These are phyloP conservation scores for Rhodotorula sphaerocarpa DNA, from an alignment of 768 basidiomycete genomes.

Conservation along the genomic window DNA sequence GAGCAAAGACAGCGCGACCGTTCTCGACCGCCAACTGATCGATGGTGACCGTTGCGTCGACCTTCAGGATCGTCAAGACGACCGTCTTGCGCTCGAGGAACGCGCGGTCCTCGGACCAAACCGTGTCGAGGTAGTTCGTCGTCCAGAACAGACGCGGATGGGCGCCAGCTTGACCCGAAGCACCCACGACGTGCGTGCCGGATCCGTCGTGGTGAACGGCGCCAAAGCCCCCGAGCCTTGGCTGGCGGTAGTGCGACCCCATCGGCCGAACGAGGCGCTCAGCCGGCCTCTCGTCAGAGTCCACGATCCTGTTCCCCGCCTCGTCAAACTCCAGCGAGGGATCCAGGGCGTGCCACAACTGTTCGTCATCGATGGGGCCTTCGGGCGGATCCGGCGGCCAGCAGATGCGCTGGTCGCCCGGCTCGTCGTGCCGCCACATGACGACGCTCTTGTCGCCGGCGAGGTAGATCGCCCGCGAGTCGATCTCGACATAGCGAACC, in stretches of 20 bases:
- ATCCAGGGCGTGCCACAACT: neutral
- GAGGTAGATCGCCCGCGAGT: neutral
- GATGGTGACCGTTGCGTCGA: neutral
- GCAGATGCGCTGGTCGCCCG: neutral
- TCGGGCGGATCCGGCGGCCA: neutral
- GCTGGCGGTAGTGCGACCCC: no score
- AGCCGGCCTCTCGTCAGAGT: no score
- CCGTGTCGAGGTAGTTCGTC: neutral
- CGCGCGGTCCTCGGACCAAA: neutral
- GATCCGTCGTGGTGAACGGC: conserved; percentile 24
- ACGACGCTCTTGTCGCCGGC: neutral
- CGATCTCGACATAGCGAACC: conserved; percentile 16
- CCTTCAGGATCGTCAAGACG: neutral
- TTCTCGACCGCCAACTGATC: conserved; percentile 28
- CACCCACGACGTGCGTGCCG: conserved; percentile 2
- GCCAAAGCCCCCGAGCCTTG: neutral
- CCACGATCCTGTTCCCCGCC: no score
- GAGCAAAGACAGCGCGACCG: conserved; percentile 11
- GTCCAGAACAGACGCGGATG: neutral
- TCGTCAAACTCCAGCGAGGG: no score
- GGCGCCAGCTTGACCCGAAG: neutral
- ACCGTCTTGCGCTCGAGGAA: conserved; percentile 15
- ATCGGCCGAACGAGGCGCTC: no score
- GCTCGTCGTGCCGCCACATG: neutral
- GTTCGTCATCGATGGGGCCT: neutral